These are phyloP conservation scores for Viridothelium virens DNA, from an alignment of 495 filamentous ascomycete species.

Conservation along the genomic window DNA sequence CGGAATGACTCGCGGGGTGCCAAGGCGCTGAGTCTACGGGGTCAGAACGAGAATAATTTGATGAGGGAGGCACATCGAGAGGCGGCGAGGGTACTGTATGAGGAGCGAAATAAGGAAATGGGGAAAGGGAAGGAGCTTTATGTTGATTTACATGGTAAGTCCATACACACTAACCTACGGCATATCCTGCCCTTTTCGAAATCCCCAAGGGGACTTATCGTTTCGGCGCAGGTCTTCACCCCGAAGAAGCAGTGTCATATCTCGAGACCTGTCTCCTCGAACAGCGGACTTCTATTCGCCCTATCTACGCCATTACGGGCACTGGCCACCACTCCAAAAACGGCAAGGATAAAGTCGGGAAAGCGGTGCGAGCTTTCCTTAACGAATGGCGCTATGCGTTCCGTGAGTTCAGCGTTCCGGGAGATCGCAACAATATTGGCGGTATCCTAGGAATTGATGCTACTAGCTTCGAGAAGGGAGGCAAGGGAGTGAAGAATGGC, in stretches of 20 bases:
- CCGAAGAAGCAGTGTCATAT: constrained; percentile 94
- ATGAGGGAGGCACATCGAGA: constrained; percentile 97
- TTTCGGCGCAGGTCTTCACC: constrained; percentile 56
- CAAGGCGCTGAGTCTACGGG: constrained; percentile 86
- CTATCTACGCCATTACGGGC: constrained; percentile 91
- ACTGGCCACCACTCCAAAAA: constrained; percentile 98
- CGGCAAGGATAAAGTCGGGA: constrained; percentile 97
- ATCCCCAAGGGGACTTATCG: not conserved
- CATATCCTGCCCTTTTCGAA: constrained; percentile 6
- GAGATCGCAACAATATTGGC: constrained; percentile 81
- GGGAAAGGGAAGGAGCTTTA: constrained; percentile 63
- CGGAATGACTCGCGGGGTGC: constrained; percentile 94
- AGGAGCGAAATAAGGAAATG: constrained; percentile 80
- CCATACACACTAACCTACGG: not conserved
- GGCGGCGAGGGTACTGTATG: constrained; percentile 84
- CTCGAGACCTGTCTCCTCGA: constrained; percentile 79
- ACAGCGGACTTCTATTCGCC: constrained; percentile 49
- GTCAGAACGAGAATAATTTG: constrained; percentile 90
- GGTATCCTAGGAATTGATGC: constrained; percentile 94
- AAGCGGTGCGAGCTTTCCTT: constrained; percentile 80
- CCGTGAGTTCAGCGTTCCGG: constrained; percentile 90
- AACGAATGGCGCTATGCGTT: constrained; percentile 95
- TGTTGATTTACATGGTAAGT: constrained; percentile 74
- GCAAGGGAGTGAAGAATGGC: not conserved
- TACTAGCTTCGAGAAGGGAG: constrained; percentile 68